A percentile compares a stretch with the other conserved stretches of the same genome.
phyloP scores from a whole-genome alignment of 768 basidiomycete genomes.

The Botryobasidium botryosum region DNA sequence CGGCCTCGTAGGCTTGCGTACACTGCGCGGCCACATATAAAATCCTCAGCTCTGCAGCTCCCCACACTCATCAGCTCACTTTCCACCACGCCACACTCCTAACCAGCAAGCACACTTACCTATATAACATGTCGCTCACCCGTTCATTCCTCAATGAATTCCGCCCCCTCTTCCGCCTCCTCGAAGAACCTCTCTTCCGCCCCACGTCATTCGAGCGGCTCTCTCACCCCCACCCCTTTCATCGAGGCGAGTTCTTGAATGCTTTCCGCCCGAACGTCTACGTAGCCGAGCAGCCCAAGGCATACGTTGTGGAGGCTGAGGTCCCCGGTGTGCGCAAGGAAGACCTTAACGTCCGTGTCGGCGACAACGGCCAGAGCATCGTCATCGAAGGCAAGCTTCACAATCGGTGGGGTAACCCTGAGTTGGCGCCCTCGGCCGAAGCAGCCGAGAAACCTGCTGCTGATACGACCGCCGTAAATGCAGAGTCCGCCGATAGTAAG shows the following conservation, averaged over 20 bases:
- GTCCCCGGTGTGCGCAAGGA: slow-evolving; percentile 12
- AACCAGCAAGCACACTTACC: not conserved
- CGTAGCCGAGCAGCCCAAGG: slow-evolving; percentile 2
- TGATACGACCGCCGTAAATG: not conserved
- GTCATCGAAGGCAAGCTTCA: slow-evolving; percentile 8
- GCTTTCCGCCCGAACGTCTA: too few relatives aligned
- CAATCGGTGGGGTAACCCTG: not conserved
- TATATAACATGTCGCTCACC: slow-evolving; percentile 5
- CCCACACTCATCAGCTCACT: too few relatives aligned
- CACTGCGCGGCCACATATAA: too few relatives aligned
- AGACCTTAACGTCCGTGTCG: slow-evolving; percentile 9
- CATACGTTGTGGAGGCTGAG: slow-evolving; percentile 11
- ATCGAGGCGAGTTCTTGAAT: not conserved
- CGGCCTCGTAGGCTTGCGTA: too few relatives aligned
- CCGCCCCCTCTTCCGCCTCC: slow-evolving; percentile 10
- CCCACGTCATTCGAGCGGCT: slow-evolving; percentile 1
- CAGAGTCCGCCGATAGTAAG: not conserved
- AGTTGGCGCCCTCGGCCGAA: not conserved
- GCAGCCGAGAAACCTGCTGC: not conserved
- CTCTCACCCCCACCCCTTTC: not conserved
- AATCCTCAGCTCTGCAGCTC: too few relatives aligned
- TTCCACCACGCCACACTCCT: too few relatives aligned
- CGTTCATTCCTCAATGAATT: slow-evolving; percentile 7
- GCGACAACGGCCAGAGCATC: slow-evolving; percentile 10
- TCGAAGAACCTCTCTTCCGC: slow-evolving; percentile 5